phyloP scores from a whole-genome alignment of 495 filamentous ascomycete genomes.

The Pyrenula aspistea region DNA sequence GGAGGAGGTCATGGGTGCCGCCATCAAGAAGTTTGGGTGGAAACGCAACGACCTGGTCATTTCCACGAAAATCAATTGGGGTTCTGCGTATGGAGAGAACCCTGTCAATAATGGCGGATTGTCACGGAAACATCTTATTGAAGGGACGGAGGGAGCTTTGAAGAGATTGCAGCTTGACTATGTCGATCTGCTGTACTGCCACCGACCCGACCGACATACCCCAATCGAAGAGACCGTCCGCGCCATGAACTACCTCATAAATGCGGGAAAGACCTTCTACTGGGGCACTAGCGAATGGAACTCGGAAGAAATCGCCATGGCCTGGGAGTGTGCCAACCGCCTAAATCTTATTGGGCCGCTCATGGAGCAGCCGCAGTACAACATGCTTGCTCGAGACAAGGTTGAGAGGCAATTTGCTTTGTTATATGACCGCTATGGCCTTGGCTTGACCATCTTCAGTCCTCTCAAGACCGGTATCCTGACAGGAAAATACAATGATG shows the following conservation, averaged over 20 bases:
- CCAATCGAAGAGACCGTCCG: constrained; percentile 83
- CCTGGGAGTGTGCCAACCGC: constrained; percentile 60
- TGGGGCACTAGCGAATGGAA: constrained; percentile 81
- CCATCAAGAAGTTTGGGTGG: constrained; percentile 49
- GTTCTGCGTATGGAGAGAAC: constrained; percentile 43
- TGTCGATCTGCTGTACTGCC: constrained; percentile 74
- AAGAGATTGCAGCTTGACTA: constrained; percentile 55
- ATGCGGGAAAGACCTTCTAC: constrained; percentile 71
- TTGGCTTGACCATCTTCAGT: constrained; percentile 64
- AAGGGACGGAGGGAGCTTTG: constrained; percentile 54
- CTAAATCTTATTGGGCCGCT: constrained; percentile 69
- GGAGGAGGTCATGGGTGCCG: constrained; percentile 63
- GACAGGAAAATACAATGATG: constrained; percentile 73
- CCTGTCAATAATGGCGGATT: constrained; percentile 63
- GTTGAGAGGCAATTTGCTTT: constrained; percentile 67
- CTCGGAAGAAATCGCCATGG: constrained; percentile 67
- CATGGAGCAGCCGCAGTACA: constrained; percentile 81
- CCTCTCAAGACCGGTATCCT: constrained; percentile 63
- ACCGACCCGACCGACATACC: constrained; percentile 69
- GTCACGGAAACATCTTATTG: constrained; percentile 71
- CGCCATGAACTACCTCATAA: constrained; percentile 71
- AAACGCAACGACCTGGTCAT: constrained; percentile 74
- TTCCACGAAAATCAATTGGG: constrained; percentile 78
- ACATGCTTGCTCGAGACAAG: constrained; percentile 56
- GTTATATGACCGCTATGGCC: constrained; percentile 49